These are phyloP conservation scores for Claviceps paspali DNA, from an alignment of 2,329 filamentous ascomycete genomes.

Conservation along the genomic window DNA sequence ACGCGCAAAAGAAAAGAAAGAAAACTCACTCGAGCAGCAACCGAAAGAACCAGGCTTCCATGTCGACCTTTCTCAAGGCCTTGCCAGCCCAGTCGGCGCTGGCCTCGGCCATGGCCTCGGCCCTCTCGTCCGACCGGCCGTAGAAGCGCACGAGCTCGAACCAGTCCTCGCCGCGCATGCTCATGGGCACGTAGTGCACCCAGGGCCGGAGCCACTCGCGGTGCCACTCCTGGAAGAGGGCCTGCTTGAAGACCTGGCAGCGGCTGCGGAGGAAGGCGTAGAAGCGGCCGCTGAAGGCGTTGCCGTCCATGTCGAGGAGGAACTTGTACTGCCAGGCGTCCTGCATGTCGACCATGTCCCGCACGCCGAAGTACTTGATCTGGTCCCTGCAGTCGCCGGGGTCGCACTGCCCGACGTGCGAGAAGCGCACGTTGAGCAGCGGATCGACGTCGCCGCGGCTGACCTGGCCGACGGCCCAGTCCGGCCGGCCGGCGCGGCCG, in stretches of 20 bases:
- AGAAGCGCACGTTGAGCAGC: constrained; percentile 77
- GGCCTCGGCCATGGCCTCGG: constrained; percentile 38
- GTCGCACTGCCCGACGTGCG: constrained; percentile 84
- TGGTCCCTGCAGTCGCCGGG: constrained; percentile 78
- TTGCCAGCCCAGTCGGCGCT: constrained; percentile 58
- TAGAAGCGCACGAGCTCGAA: constrained; percentile 70
- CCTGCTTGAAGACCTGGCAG: constrained; percentile 79
- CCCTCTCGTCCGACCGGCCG: neutral
- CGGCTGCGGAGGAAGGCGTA: constrained; percentile 75
- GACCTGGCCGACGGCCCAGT: constrained; percentile 50
- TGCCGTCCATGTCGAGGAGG: constrained; percentile 87
- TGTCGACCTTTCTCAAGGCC: constrained; percentile 55
- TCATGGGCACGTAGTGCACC: constrained; percentile 83
- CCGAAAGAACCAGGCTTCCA: constrained; percentile 55
- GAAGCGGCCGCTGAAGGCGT: constrained; percentile 89
- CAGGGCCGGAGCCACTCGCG: constrained; percentile 82
- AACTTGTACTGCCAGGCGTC: constrained; percentile 79
- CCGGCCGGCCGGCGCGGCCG: constrained; percentile 31
- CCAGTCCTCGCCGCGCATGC: constrained; percentile 71
- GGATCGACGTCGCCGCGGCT: constrained; percentile 50
- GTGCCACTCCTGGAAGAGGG: constrained; percentile 91
- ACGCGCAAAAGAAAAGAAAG: too few relatives aligned
- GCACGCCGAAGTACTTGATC: constrained; percentile 52
- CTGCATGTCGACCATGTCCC: constrained; percentile 75
- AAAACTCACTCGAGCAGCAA: constrained; percentile 49